Conservation (phyloP, 257 asterid genomes). For the Apocynum venetum region DNA sequence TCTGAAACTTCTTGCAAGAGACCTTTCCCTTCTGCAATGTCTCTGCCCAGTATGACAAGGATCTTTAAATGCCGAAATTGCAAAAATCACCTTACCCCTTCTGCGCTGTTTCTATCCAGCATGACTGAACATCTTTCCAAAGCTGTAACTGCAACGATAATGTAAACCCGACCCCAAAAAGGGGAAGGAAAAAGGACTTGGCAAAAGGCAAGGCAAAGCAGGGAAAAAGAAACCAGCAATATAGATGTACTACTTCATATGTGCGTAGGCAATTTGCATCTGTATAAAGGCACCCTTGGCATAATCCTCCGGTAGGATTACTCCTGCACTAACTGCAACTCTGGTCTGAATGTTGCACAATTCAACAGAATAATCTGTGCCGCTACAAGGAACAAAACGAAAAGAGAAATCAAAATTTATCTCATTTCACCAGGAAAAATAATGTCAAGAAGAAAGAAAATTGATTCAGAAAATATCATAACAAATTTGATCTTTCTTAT, state of each 20-base stretch:
- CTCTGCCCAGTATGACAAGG: background rate
- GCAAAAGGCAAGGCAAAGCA: background rate
- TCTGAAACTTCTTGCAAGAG: background rate
- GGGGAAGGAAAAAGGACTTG: background rate
- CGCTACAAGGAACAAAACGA: conserved; percentile 30
- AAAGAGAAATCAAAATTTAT: background rate
- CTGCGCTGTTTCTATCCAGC: background rate
- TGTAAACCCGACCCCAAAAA: background rate
- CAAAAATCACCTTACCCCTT: background rate
- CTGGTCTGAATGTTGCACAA: conserved; percentile 10
- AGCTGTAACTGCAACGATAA: conserved; percentile 4
- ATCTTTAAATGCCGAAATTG: background rate
- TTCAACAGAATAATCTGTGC: conserved; percentile 55
- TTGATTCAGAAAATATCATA: background rate
- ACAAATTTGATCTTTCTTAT: background rate
- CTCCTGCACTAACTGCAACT: conserved; percentile 9
- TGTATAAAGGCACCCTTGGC: background rate
- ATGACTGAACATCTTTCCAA: background rate
- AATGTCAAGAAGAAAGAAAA: background rate
- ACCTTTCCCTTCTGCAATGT: background rate
- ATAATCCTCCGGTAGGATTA: background rate
- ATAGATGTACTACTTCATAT: background rate
- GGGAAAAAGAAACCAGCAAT: background rate
- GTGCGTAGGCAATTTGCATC: conserved; percentile 8
- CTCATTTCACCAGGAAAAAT: background rate